Base-by-base conservation (phyloP, 768 basidiomycete species). In the Russula earlei region DNA sequence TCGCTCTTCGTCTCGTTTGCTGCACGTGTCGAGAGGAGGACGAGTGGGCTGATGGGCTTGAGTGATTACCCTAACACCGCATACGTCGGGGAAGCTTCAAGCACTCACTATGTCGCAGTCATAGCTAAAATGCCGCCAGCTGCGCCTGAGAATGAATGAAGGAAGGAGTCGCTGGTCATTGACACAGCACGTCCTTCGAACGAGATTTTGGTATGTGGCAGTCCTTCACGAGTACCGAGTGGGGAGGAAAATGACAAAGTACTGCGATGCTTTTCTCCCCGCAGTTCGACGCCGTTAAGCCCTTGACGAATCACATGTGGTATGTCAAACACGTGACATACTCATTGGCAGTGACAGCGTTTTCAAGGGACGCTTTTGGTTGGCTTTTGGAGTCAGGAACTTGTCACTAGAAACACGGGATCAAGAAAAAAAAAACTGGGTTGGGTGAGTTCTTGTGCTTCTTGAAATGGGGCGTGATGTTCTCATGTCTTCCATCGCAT, bases 81-180 rank as follows among this genome's bases (percentile, higher is more conserved):
- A 33, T 24, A 36, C 15, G 38, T 44, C 54, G 49, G 54, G 27
- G 27, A 51, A 29, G 37, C 31, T 33, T 54, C 57, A 31, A 37
- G 38, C 37, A 7, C 85, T 70, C 62, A 87, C 92, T 91, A 91
- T 52, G 88, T 92, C 34, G 77, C 82, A n/a, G 81, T 78, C 93
- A 98, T 96, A 22, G 95, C 91, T 7, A 81, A 70, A 64, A 95
- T 85, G 24, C 95, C 95, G 46, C 91, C 94, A 1, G 85, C 80
- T 17, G 92, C 91, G 12, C 96, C 96, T 17, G 94, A 89, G 12
- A 88, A 65, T 36, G 94, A 80, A 63, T 97, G 92, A 27, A 96
- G 85, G 14, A 82, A 71, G 46, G 90, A 91, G 70, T 97, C 90
- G 59, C 65, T 68, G 27, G 63, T 36, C 70, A 70, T 70, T 41